phyloP scores from a whole-genome alignment of 495 filamentous ascomycete genomes.

The Penicillium turbatum region DNA sequence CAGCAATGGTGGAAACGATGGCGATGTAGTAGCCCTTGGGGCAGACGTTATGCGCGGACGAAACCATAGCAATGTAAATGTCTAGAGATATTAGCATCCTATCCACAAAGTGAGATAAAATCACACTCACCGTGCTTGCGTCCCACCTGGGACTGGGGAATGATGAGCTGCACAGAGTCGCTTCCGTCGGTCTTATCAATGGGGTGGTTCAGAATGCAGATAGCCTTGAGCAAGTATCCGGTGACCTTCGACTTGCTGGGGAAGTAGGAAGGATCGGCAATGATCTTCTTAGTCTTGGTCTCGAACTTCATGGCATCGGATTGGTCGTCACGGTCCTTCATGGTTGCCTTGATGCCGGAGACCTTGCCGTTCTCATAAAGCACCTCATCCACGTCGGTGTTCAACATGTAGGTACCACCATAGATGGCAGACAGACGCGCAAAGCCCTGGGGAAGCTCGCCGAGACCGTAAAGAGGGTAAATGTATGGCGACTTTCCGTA shows the following conservation, averaged over 20 bases:
- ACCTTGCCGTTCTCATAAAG: slow-evolving; percentile 77
- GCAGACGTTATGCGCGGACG: slow-evolving; percentile 94
- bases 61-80: slow-evolving; percentile 97
- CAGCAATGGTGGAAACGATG: slow-evolving; percentile 95
- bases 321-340: slow-evolving; percentile 74
- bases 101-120: neutral
- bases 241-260: slow-evolving; percentile 78
- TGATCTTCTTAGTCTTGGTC: slow-evolving; percentile 92
- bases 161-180: slow-evolving; percentile 94
- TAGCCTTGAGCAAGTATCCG: slow-evolving; percentile 89
- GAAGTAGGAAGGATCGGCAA: slow-evolving; percentile 97
- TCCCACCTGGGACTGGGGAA: slow-evolving; percentile 94
- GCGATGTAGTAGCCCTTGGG: slow-evolving; percentile 99
- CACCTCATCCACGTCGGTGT: slow-evolving; percentile 87
- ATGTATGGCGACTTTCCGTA: slow-evolving; percentile 99
- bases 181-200: slow-evolving; percentile 77
- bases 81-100: slow-evolving; percentile 51
- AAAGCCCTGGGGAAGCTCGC: slow-evolving; percentile 97
- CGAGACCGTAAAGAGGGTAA: slow-evolving; percentile 95
- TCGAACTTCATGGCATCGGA: slow-evolving; percentile 85
- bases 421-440: slow-evolving; percentile 96
- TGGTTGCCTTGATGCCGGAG: slow-evolving; percentile 92
- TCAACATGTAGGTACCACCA: slow-evolving; percentile 98
- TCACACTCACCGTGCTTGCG: slow-evolving; percentile 74
- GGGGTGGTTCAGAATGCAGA: slow-evolving; percentile 97